Evolutionary conservation across 257 asterid species (phyloP), one percentile per base, ranked within the genome.

Genomic region (Penstemon barbatus): DNA sequence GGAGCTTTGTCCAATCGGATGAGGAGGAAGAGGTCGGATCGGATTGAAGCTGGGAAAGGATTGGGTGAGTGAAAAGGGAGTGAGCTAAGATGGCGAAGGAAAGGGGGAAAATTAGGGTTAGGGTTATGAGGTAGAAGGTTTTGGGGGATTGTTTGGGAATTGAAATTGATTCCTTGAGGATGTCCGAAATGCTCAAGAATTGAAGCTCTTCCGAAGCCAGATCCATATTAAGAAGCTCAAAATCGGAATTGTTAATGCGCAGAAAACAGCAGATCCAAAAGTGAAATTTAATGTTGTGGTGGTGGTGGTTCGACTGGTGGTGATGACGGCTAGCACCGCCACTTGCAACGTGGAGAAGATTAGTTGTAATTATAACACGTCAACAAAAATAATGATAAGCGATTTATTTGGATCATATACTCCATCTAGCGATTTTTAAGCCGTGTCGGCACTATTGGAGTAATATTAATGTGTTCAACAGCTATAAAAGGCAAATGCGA

Each of bases 41-140:
- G 68, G 82, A 55, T 41, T 86, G 89, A 49, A 92, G 93, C 79
- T 85, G 96, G 0, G 80, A 25, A 61, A 92, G 58, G 46, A 92
- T 84, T 0, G 98, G 95, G 73, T 92, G 89, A 0, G 97, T 88
- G 87, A 90, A 92, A 56, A 92, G 90, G 0, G 97, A 92, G 78
- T 92, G 98, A 61, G 95, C 98, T 68, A 92, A 74, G 75, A 93
- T 88, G 37, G 97, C 98, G 77, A 93, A 90, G 5, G 98, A 93
- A 18, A 93, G 85, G 0, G 98, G 97, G 83, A 86, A 90, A 66
- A 93, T 71, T 39, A 93, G 71, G 68, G 89, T 80, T 18, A 90
- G 85, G 63, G 98, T 88, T 52, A 90, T 68, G 45, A 90, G 86
- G 76, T 85, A 93, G 55, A 93, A 93, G 15, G 97, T 85, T 66